Conservation (phyloP, 1,284 basidiomycete species). For the Apiotrichum veenhuisii region DNA sequence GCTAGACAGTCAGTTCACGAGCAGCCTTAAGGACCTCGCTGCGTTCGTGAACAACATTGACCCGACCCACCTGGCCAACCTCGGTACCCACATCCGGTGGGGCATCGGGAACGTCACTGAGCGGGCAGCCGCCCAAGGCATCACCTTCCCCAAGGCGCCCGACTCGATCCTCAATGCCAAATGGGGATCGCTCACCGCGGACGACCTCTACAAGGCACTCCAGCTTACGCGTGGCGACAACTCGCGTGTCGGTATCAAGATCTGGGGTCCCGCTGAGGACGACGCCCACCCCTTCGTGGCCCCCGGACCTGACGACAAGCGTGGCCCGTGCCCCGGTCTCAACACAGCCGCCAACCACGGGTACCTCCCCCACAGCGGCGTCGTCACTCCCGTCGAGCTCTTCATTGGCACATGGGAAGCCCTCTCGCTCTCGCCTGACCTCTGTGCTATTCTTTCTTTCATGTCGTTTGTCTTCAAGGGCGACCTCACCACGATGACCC, state of each 20-base stretch:
- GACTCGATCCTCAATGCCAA: constrained; percentile 1
- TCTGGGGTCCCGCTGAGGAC: constrained; percentile 18
- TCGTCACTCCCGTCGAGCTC: constrained; percentile 34
- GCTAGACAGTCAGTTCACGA: background rate
- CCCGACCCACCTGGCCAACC: constrained; percentile 4
- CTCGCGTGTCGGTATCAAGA: background rate
- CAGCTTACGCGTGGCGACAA: background rate
- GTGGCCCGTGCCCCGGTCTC: constrained; percentile 39
- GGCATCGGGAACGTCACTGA: constrained; percentile 11
- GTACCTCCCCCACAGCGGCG: constrained; percentile 32
- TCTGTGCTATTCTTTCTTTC: constrained; percentile 27
- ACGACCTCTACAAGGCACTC: constrained; percentile 8
- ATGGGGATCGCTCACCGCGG: constrained; percentile 1
- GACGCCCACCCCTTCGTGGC: constrained; percentile 28
- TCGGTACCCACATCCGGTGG: constrained; percentile 6
- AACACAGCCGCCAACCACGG: constrained; percentile 45
- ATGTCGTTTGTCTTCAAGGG: constrained; percentile 34
- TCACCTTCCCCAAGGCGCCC: constrained; percentile 2
- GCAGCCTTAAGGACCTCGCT: background rate
- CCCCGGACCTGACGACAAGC: constrained; percentile 27
- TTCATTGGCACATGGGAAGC: constrained; percentile 23
- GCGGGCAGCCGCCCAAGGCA: background rate
- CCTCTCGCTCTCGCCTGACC: constrained; percentile 36
- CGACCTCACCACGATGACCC: constrained; percentile 27
- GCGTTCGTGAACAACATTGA: constrained; percentile 1